Base-by-base conservation (phyloP, 805 yeast species). In the Maudiozyma saulgeensis region DNA sequence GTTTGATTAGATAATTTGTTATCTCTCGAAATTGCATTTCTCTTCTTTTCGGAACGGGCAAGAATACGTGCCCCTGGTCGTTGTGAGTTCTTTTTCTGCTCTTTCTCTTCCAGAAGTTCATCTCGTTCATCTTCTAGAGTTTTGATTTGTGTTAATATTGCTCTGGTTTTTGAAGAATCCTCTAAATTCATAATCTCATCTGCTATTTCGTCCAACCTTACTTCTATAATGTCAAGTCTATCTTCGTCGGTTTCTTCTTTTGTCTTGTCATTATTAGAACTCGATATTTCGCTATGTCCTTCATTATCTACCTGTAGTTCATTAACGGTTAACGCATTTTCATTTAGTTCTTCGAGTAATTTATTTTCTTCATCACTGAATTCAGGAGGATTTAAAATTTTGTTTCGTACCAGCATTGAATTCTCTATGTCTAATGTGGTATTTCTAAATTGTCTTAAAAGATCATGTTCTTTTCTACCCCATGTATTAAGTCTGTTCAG, bases 401-500 rank as follows among this genome's bases (percentile, higher is more conserved):
- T 75, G 26, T 77, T 69, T 51, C 95, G 74, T 1, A 87, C 76
- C 11, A 64, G 69, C 55, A 86, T 77, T 56, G 88, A 78, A 12
- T 37, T 47, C 42, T 57, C 55, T 26, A 61, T 45, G 19, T 48
- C 46, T 5, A 47, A 42, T 34, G 50, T 43, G 6, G 59, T 43
- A 4, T 54, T 48, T 7, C 67, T 61, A 41, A 87, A 62, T 56
- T 85, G 95, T 56, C 82, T 83, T 39, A 78, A 68, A 32, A 53
- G 25, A 37, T 69, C 72, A 16, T 80, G 73, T 60, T 89, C 97
- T 43, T 95, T 69, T 46, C 69, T 71, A 2, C 96, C 96, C 76
- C 82, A 79, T 4, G 78, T 80, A 56, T 84, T 81, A 45, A 89
- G 69, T 87, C 91, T 84, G n/a, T 67, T 62, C 8, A 82, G 50